A percentile compares a stretch with the other conserved stretches of the same genome.
phyloP scores from a whole-genome alignment of 2,329 filamentous ascomycete species.

The Aureobasidium zeae region DNA sequence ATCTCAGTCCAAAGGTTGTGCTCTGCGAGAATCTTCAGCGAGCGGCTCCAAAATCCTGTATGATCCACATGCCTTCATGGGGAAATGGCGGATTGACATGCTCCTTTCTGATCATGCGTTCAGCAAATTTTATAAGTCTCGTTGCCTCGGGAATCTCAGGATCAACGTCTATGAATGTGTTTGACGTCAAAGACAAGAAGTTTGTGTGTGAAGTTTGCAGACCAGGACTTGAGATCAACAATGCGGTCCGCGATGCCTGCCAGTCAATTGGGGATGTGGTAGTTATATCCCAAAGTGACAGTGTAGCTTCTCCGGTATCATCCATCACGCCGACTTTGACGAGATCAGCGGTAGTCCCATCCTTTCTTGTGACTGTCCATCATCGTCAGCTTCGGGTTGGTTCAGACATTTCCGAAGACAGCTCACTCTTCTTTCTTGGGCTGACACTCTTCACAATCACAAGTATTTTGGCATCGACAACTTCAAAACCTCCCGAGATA shows the following conservation, averaged over 20 bases:
- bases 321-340: conserved; percentile 48
- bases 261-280: conserved; percentile 34
- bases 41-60: neutral
- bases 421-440: conserved; percentile 39
- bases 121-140: conserved; percentile 45
- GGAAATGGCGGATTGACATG: conserved; percentile 42
- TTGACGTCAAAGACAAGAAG: conserved; percentile 28
- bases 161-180: conserved; percentile 47
- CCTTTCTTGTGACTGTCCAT: conserved; percentile 39
- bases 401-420: neutral
- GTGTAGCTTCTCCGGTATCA: conserved; percentile 43
- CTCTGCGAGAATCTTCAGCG: neutral
- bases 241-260: conserved; percentile 40
- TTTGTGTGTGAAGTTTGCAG: conserved; percentile 27
- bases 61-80: conserved; percentile 22
- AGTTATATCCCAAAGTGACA: conserved; percentile 49
- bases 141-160: conserved; percentile 45
- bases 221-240: conserved; percentile 42
- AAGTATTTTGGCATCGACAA: conserved; percentile 43
- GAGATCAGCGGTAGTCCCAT: conserved; percentile 36
- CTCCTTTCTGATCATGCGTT: conserved; percentile 40
- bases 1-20: neutral
- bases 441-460: conserved; percentile 52
- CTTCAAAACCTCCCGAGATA: conserved; percentile 45
- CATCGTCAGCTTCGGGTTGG: conserved; percentile 9